Evolutionary conservation across 2,329 filamentous ascomycete genomes (phyloP).

Genomic region (Pseudopyricularia cyperi): DNA sequence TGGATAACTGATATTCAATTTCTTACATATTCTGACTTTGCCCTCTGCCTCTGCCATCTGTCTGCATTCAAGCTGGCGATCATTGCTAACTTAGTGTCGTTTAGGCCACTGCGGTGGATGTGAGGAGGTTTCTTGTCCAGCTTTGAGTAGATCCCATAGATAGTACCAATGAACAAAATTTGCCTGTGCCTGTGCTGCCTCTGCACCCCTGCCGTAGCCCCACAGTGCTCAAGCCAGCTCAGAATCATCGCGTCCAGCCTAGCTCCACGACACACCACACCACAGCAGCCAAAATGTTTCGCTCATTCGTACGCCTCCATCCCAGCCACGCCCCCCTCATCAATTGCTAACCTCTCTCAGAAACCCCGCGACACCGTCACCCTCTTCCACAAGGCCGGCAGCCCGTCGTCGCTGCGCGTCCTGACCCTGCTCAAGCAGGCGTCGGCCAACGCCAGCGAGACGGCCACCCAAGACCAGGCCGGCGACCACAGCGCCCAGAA

Average conservation of each 20-base stretch:
- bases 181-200: too few relatives aligned
- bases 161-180: too few relatives aligned
- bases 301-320: constrained; percentile 24
- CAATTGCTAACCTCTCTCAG: constrained; percentile 20
- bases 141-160: too few relatives aligned
- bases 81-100: neutral
- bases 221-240: neutral
- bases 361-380: constrained; percentile 85
- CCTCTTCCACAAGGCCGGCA: constrained; percentile 80
- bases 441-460: constrained; percentile 53
- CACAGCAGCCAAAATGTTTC: constrained; percentile 25
- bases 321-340: neutral
- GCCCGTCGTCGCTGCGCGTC: constrained; percentile 59
- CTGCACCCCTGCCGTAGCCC: neutral
- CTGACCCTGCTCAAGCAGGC: constrained; percentile 69
- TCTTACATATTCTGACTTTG: constrained; percentile 86
- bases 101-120: too few relatives aligned
- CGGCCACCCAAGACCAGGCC: constrained; percentile 63
- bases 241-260: constrained; percentile 1
- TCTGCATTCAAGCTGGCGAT: neutral
- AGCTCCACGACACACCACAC: neutral
- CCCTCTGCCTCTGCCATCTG: neutral
- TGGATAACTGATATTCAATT: constrained; percentile 63
- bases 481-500: constrained; percentile 51
- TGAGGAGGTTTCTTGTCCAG: too few relatives aligned